Evolutionary conservation across 345 rosid species (phyloP).

Genomic region (Sisymbrium irio): DNA sequence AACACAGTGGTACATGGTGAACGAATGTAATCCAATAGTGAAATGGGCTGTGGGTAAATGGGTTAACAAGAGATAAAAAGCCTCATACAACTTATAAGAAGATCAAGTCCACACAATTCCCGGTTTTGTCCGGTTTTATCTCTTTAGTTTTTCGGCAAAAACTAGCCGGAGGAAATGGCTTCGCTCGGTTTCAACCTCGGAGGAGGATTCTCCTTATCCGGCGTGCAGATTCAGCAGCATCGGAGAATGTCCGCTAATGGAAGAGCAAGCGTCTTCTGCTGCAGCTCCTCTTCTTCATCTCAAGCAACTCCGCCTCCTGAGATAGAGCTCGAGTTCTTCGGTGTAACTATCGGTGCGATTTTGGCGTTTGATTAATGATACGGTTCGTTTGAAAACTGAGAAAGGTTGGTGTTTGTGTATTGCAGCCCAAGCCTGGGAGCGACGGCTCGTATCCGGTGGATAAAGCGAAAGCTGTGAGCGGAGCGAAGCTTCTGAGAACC

Average conservation of each 20-base stretch:
- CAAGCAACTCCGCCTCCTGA: slow-evolving; percentile 46
- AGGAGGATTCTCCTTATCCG: slow-evolving; percentile 34
- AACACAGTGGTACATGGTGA: too few species aligned
- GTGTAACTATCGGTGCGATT: slow-evolving; percentile 44
- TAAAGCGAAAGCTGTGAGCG: slow-evolving; percentile 61
- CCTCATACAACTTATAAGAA: not conserved
- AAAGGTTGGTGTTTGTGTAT: not conserved
- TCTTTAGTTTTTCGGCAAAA: not conserved
- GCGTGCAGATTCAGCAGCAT: not conserved
- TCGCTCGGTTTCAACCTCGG: slow-evolving; percentile 37
- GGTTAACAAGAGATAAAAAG: slow-evolving; percentile 11
- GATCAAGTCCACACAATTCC: slow-evolving; percentile 15
- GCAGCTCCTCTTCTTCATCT: slow-evolving; percentile 25
- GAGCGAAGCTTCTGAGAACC: slow-evolving; percentile 75
- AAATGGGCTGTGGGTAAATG: slow-evolving; percentile 20
- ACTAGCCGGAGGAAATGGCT: slow-evolving; percentile 36
- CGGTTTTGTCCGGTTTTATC: not conserved
- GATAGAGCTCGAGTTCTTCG: slow-evolving; percentile 76
- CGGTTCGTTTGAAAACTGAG: not conserved
- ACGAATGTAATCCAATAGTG: too few species aligned
- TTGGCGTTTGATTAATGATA: not conserved
- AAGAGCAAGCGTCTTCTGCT: slow-evolving; percentile 25
- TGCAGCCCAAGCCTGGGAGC: slow-evolving; percentile 62
- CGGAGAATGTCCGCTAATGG: not conserved
- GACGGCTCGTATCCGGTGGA: slow-evolving; percentile 69